These are phyloP conservation scores for Starmerella davenportii DNA, from an alignment of 805 yeast genomes.

Conservation along the genomic window DNA sequence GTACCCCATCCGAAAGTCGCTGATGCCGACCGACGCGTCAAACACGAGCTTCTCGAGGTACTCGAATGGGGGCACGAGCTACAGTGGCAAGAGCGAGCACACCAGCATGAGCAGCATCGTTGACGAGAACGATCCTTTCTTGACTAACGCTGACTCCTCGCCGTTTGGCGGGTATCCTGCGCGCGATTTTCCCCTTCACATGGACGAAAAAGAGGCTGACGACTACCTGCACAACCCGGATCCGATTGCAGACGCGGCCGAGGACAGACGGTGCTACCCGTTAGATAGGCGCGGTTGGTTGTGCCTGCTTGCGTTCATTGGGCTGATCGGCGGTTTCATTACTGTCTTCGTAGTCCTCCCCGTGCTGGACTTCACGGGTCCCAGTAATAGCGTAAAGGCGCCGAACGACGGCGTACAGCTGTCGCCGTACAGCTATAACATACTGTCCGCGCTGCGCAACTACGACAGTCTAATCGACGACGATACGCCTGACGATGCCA, in stretches of 20 bases:
- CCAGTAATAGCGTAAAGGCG: constrained; percentile 24
- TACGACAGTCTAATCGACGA: constrained; percentile 36
- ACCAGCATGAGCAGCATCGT: constrained; percentile 11
- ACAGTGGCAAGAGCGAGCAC: constrained; percentile 7
- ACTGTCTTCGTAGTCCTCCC: constrained; percentile 68
- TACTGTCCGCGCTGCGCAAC: constrained; percentile 41
- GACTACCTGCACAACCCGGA: constrained; percentile 93
- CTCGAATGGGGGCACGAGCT: constrained; percentile 9
- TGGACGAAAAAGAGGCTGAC: constrained; percentile 89
- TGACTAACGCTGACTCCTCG: constrained; percentile 25
- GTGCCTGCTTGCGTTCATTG: constrained; percentile 26
- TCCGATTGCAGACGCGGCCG: constrained; percentile 77
- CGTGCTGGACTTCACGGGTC: constrained; percentile 64
- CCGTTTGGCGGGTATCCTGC: constrained; percentile 98
- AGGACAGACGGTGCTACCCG: constrained; percentile 31
- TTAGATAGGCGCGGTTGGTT: constrained; percentile 25
- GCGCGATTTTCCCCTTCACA: constrained; percentile 67
- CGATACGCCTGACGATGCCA: constrained; percentile 45
- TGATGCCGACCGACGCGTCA: constrained; percentile 9
- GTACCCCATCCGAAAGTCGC: constrained; percentile 21
- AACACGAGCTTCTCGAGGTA: constrained; percentile 12
- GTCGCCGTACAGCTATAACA: constrained; percentile 40
- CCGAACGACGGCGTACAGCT: constrained; percentile 26
- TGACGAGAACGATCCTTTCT: constrained; percentile 17
- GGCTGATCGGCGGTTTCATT: constrained; percentile 41